Base-by-base conservation (phyloP, 352 stramenopile species). In the Blastocystis sp. region DNA sequence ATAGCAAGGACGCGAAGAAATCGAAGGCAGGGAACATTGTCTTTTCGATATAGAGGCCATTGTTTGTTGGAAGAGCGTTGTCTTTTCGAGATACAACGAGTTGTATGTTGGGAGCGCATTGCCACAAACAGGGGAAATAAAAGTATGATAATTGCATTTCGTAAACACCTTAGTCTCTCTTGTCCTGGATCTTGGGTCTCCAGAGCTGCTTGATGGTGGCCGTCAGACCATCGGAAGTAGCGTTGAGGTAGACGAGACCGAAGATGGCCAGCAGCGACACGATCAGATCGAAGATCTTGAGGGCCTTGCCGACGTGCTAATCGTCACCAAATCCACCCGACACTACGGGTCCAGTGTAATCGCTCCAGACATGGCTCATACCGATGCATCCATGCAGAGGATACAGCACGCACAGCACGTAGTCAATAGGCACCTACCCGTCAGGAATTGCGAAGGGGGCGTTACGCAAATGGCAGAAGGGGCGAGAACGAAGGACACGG, bases 361-460 rank as follows among this genome's bases (percentile, higher is more conserved):
- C 77, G 71, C 77, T 87, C 21, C 28, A 87, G 14, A 87, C 45
- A 52, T 87, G 77, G 57, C 77, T 87, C 77, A 87, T 87, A 87
- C 77, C 77, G n/a, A 87, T 87, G 43, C 77, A 87, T 63, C 77
- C 77, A 40, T 87, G 77, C 57, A 87, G 62, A 87, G 77, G 77
- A 74, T 87, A 87, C 48, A 87, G 48, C 21, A 87, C 65, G 48
- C 62, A 74, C 42, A 87, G 34, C n/a, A 87, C n/a, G 24, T 87
- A 87, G 48, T 87, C 77, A 52, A 87, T 74, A 52, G 77, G 77
- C 7, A 87, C 62, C 77, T 87, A 87, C 38, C 34, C 54, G 24
- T 81, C 48, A 81, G 54, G 42, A 28, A 40, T 43, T 21, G 28
- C 34, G 14, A 21, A 28, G 28, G 43, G 17, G n/a, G 17, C 24